Evolutionary conservation across 1,284 basidiomycete species (phyloP), one percentile per base, ranked within the genome.

Genomic region (Ustilago cynodontis): DNA sequence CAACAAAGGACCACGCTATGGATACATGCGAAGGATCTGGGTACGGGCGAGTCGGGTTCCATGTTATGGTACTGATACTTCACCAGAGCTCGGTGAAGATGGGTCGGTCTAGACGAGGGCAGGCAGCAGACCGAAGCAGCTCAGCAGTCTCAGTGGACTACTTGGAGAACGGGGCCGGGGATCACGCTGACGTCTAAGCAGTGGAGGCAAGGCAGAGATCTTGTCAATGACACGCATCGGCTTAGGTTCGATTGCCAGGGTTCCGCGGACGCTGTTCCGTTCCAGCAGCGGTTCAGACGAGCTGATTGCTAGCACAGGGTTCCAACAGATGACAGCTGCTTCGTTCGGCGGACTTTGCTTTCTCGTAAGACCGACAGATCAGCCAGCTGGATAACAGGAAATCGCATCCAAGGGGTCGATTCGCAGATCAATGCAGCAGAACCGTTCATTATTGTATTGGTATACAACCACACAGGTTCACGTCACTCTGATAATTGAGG

Each of bases 11-110:
- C 45, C 24, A 24, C 22, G 11, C 10, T 24, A 10, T 8, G 45
- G 28, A 26, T 26, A 50, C 24, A 22, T 50, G 47, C 47, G 47
- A 9, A 31, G 50, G 50, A 52, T 31, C 50, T 52, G 50, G 50
- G 50, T 33, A 20, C n/a, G 2, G 18, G 29, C 16, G 31, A n/a
- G 28, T 51, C 26, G 16, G 28, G 37, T 39, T 7, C 13, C 13
- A 16, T 16, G 37, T 16, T 16, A 39, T 39, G 37, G 37, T 39
- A n/a, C 20, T n/a, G 41, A 43, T n/a, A 11, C 31, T n/a, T 33
- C 31, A 11, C 31, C 20, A 3, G 7, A 4, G 41, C n/a, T 20
- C 8, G 41, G n/a, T 43, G 3, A 43, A 43, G 41, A 20, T 43
- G n/a, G n/a, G 41, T 20, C n/a, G 10, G 2, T 22, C n/a, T 18